Base-by-base conservation (phyloP, 768 basidiomycete species). In the Filobasidium wieringae region DNA sequence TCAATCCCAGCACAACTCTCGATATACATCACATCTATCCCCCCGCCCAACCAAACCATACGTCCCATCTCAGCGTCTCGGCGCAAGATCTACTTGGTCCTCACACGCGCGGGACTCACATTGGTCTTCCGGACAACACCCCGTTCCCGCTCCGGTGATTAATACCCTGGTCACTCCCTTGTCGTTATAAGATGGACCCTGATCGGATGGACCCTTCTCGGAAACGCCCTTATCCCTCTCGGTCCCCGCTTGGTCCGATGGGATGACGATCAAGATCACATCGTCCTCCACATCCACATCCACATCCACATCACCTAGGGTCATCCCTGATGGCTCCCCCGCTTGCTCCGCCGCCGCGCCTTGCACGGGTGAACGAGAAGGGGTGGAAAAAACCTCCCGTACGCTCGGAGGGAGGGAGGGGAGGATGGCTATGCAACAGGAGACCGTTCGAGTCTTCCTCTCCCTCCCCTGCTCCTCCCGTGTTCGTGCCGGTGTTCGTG, bases 131-230 rank as follows among this genome's bases (percentile, higher is more conserved):
- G 74, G 74, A 61, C 72, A 73, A 31, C 66, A 68, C 1, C 71
- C 72, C 1, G 72, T 75, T 5, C 70, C 71, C 37, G 70, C 64
- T 11, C 74, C 74, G 63, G 72, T 72, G 24, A 72, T 29, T 49
- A 74, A 56, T 19, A 57, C 69, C 47, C 69, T 55, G 0, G 73
- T 70, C 22, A 68, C 59, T n/a, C 47, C 47, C 22, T 50, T n/a
- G 0, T 54, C 61, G 0, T 59, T 62, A 14, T 56, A n/a, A n/a
- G n/a, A n/a, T n/a, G n/a, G n/a, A n/a, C n/a, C 52, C 32, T 54
- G 30, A 22, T 43, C 26, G 36, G 41, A n/a, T 33, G n/a, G 50
- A n/a, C n/a, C n/a, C n/a, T n/a, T n/a, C n/a, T n/a, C n/a, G n/a
- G n/a, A n/a, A 47, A 47, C 43, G 22, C 26, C 26, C 52, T 15